Evolutionary conservation across 2,329 filamentous ascomycete species (phyloP).

Genomic region (Macrophomina phaseolina): DNA sequence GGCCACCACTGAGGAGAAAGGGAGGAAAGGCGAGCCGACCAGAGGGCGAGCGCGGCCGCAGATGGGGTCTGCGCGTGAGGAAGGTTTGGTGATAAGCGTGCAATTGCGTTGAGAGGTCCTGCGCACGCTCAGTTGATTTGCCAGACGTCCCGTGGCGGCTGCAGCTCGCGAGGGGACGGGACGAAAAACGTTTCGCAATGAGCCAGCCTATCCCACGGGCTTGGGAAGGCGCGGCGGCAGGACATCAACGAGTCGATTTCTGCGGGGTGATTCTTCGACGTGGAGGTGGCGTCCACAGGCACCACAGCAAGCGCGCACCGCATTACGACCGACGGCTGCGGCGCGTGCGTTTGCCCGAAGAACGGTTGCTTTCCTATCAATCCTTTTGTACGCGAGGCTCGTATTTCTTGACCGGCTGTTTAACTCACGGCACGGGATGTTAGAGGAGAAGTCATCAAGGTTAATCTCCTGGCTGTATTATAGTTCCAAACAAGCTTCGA

Average conservation of each 20-base stretch:
- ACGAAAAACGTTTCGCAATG: neutral
- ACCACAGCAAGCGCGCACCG: neutral
- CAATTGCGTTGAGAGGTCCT: neutral
- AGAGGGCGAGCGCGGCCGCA: too few relatives aligned
- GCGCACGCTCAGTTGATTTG: neutral
- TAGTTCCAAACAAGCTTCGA: neutral
- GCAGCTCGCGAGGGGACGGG: neutral
- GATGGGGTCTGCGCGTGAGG: too few relatives aligned
- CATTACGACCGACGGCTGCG: neutral
- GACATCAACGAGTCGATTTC: neutral
- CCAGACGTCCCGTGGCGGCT: neutral
- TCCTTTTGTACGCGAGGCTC: neutral
- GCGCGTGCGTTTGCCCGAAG: neutral
- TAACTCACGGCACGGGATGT: neutral
- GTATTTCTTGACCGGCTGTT: neutral
- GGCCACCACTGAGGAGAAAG: too few relatives aligned
- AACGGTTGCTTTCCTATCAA: neutral
- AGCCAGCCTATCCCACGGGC: neutral
- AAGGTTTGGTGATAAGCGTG: too few relatives aligned
- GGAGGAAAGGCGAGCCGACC: too few relatives aligned
- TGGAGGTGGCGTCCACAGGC: neutral
- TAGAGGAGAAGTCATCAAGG: neutral
- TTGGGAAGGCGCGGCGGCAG: neutral
- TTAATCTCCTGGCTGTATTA: neutral
- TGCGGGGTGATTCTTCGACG: neutral